Evolutionary conservation across 2,329 filamentous ascomycete genomes (phyloP).

Genomic region (Cercospora zeae-maydis): DNA sequence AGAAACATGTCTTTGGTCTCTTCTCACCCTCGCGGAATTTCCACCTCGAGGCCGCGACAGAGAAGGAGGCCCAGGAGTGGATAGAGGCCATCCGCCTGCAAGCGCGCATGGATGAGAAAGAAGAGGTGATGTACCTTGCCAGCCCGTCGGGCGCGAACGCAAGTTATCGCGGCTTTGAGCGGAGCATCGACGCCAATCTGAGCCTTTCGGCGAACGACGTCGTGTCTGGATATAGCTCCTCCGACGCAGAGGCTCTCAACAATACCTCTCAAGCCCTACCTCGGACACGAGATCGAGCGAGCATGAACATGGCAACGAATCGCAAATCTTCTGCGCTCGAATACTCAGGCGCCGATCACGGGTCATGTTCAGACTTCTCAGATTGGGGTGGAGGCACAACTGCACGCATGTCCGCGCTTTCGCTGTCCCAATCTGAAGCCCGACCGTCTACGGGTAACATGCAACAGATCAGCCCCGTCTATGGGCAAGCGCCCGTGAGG

Average conservation of each 20-base stretch:
- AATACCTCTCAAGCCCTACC: constrained; percentile 22
- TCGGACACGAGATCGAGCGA: constrained; percentile 29
- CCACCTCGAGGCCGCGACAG: constrained; percentile 74
- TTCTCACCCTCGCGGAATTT: constrained; percentile 90
- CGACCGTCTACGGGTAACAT: constrained; percentile 36
- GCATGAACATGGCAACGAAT: constrained; percentile 34
- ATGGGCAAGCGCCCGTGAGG: constrained; percentile 33
- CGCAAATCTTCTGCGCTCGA: constrained; percentile 59
- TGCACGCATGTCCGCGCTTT: constrained; percentile 35
- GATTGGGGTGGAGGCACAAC: constrained; percentile 31
- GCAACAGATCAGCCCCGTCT: constrained; percentile 34
- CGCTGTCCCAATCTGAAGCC: constrained; percentile 30
- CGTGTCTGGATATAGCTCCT: constrained; percentile 43
- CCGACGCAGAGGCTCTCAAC: constrained; percentile 40
- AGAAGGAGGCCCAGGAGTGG: constrained; percentile 79
- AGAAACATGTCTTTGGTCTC: constrained; percentile 82
- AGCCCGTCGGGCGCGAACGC: constrained; percentile 58
- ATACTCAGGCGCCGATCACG: constrained; percentile 64
- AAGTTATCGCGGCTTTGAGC: constrained; percentile 43
- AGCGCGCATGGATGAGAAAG: constrained; percentile 81
- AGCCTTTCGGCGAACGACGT: constrained; percentile 25
- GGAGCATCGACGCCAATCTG: constrained; percentile 30
- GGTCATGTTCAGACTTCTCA: constrained; percentile 83
- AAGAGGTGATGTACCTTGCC: constrained; percentile 74
- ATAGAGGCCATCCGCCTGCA: constrained; percentile 74